phyloP scores from a whole-genome alignment of 805 yeast genomes.

The Hanseniaspora lachancei region DNA sequence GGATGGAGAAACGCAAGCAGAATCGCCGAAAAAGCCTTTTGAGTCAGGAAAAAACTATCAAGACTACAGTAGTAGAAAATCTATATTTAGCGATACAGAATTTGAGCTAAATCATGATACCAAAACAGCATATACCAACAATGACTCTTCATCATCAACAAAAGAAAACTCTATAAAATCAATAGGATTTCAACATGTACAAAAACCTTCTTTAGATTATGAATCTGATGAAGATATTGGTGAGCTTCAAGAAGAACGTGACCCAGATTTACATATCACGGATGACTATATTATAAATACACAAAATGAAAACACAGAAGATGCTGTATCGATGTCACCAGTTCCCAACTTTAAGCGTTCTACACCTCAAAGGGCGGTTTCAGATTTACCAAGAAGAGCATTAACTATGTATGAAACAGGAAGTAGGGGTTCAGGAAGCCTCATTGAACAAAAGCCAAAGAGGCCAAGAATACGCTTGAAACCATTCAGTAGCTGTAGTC shows the following conservation, averaged over 20 bases:
- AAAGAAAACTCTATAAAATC: constrained; percentile 1
- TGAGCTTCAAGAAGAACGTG: neutral
- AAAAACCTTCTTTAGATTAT: neutral
- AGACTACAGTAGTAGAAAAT: neutral
- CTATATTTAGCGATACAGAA: constrained; percentile 8
- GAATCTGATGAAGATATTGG: neutral
- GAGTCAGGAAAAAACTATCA: too few relatives aligned
- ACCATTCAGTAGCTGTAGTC: neutral
- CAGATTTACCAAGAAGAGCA: neutral
- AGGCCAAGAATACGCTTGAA: neutral
- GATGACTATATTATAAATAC: constrained; percentile 3
- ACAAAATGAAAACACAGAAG: too few relatives aligned
- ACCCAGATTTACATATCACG: neutral
- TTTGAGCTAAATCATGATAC: neutral
- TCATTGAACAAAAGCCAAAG: neutral
- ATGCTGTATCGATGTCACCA: neutral
- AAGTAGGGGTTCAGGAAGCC: neutral
- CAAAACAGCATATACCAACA: neutral
- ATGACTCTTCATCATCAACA: neutral
- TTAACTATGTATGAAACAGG: neutral
- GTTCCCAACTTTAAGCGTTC: neutral
- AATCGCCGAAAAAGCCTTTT: neutral
- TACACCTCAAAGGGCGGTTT: neutral
- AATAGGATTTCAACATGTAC: neutral
- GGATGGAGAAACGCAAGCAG: neutral